Conservation (phyloP, 2,329 filamentous ascomycete species). For the Xylaria sp. region DNA sequence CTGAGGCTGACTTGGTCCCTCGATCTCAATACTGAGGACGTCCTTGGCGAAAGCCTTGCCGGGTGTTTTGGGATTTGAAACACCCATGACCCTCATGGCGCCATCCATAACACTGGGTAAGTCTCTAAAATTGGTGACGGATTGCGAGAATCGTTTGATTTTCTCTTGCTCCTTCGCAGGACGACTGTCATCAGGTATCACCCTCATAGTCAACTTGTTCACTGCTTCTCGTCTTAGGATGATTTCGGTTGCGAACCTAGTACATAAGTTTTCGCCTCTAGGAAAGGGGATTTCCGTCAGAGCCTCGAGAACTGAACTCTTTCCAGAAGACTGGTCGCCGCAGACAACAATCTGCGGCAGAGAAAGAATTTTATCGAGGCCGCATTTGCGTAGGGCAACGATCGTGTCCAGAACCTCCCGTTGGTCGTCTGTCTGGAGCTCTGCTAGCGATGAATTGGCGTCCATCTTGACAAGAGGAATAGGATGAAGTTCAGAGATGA, state of each 20-base stretch:
- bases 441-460: not conserved
- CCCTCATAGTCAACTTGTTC: not conserved
- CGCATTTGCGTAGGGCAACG: not conserved
- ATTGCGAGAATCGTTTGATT: not conserved
- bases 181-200: not conserved
- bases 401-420: not conserved
- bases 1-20: not conserved
- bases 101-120: not conserved
- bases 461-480: not conserved
- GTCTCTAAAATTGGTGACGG: not conserved
- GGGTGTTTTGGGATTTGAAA: not conserved
- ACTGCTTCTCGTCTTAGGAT: not conserved
- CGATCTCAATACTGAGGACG: not conserved
- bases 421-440: not conserved
- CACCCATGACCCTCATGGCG: not conserved
- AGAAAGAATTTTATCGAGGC: not conserved
- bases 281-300: not conserved
- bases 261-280: not conserved
- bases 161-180: not conserved
- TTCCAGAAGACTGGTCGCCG: not conserved
- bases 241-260: not conserved
- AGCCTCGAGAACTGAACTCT: not conserved
- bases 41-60: not conserved
- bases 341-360: not conserved
- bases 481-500: not conserved